phyloP scores from a whole-genome alignment of 1,284 basidiomycete species.

The Apiotrichum porosum region DNA sequence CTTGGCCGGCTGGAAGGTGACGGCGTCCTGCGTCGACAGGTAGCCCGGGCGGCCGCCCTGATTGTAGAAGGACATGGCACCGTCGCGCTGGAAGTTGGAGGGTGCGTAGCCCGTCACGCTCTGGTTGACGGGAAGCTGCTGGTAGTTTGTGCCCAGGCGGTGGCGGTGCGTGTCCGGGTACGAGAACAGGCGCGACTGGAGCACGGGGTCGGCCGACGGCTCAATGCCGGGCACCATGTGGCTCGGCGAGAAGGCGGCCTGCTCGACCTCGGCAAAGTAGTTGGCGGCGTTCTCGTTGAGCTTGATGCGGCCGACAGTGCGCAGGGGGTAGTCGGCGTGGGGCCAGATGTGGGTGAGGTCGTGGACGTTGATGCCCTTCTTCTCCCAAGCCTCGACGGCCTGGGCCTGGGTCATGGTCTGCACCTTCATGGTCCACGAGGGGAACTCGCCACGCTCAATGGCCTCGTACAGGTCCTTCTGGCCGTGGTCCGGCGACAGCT shows the following conservation, averaged over 20 bases:
- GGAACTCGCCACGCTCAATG: conserved; percentile 67
- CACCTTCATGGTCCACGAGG: conserved; percentile 37
- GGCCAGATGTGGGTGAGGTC: conserved; percentile 90
- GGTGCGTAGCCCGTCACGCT: conserved; percentile 58
- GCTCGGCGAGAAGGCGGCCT: conserved; percentile 61
- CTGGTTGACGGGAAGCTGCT: conserved; percentile 84
- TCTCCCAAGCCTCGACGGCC: conserved; percentile 73
- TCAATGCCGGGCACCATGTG: conserved; percentile 83
- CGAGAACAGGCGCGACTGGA: conserved; percentile 88
- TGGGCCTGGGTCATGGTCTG: conserved; percentile 87
- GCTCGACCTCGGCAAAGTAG: conserved; percentile 67
- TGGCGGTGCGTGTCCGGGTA: conserved; percentile 93
- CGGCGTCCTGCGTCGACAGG: conserved; percentile 60
- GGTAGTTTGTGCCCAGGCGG: conserved; percentile 64
- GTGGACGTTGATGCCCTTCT: conserved; percentile 52
- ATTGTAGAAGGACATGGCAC: conserved; percentile 59
- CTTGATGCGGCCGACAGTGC: conserved; percentile 76
- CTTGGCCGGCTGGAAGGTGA: conserved; percentile 29
- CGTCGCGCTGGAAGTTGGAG: conserved; percentile 71
- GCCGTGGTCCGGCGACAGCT: conserved; percentile 70
- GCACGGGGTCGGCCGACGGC: conserved; percentile 79
- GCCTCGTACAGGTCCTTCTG: conserved; percentile 66
- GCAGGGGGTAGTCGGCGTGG: conserved; percentile 77
- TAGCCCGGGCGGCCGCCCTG: conserved; percentile 84
- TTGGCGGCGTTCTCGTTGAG: conserved; percentile 71